These are phyloP conservation scores for Suillus weaverae DNA, from an alignment of 768 basidiomycete species.

Conservation along the genomic window DNA sequence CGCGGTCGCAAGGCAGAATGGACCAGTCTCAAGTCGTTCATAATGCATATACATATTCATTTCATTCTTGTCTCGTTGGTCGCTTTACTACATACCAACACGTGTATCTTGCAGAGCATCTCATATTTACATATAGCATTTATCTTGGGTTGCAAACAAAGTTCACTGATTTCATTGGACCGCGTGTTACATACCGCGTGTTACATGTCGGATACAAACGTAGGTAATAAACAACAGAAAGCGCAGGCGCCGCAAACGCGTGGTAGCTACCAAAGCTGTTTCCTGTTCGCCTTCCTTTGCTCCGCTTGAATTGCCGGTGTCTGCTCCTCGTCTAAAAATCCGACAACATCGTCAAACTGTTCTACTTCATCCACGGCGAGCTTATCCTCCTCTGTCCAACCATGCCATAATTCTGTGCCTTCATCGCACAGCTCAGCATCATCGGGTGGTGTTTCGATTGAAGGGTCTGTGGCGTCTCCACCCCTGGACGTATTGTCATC, in stretches of 20 bases:
- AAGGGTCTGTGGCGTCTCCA: conserved; percentile 29
- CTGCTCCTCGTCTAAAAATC: conserved; percentile 35
- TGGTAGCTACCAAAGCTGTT: conserved; percentile 7
- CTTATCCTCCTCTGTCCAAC: conserved; percentile 27
- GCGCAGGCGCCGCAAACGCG: not conserved
- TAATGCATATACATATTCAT: not conserved
- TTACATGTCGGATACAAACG: conserved; percentile 7
- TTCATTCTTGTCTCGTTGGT: not conserved
- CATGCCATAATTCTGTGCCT: conserved; percentile 24
- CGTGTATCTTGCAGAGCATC: conserved; percentile 1
- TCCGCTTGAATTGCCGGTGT: conserved; percentile 18
- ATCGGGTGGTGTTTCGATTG: conserved; percentile 42
- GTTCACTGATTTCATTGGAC: not conserved
- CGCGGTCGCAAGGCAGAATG: not conserved
- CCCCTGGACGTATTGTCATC: conserved; percentile 28
- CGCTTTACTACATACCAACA: conserved; percentile 1
- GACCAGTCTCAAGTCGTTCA: not conserved
- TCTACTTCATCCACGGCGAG: conserved; percentile 33
- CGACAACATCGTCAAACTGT: conserved; percentile 34
- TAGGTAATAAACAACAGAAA: not conserved
- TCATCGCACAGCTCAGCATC: conserved; percentile 9
- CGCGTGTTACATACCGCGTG: not conserved
- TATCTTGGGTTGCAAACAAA: conserved; percentile 4
- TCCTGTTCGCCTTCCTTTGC: conserved; percentile 11
- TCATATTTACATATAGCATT: conserved; percentile 2